These are phyloP conservation scores for Eimeria acervulina DNA, from an alignment of 169 alveolate species.

Conservation along the genomic window DNA sequence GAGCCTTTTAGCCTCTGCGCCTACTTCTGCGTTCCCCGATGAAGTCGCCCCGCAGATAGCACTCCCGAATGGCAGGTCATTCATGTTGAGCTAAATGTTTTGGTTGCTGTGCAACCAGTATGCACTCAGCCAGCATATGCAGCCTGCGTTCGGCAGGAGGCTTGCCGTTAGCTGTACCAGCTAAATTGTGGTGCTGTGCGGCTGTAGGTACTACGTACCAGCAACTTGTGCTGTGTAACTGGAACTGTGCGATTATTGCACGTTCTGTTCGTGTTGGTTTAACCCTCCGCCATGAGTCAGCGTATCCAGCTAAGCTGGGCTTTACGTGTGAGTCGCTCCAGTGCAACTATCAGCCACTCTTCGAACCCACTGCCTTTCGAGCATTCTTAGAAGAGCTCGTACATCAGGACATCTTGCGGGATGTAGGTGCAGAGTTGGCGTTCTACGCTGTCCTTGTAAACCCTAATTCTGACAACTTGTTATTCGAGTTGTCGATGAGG, in stretches of 20 bases:
- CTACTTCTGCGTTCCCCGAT: not conserved
- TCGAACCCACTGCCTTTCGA: slow-evolving; percentile 23
- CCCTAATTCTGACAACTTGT: slow-evolving; percentile 10
- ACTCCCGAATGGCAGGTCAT: not conserved
- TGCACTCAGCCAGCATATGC: not conserved
- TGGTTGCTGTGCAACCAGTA: not conserved
- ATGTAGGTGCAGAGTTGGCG: slow-evolving; percentile 23
- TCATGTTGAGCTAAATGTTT: not conserved
- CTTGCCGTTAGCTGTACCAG: not conserved
- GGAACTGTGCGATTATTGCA: slow-evolving; percentile 19
- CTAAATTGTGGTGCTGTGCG: not conserved
- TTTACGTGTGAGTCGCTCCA: slow-evolving; percentile 58
- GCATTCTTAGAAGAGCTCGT: not conserved
- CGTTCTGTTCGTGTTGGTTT: slow-evolving; percentile 39
- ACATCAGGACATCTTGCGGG: slow-evolving; percentile 8
- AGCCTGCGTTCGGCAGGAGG: not conserved
- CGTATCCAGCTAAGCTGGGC: slow-evolving; percentile 21
- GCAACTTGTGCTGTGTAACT: slow-evolving; percentile 51
- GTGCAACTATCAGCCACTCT: slow-evolving; percentile 48
- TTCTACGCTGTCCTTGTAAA: not conserved
- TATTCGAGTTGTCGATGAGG: not conserved
- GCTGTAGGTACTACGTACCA: slow-evolving; percentile 11
- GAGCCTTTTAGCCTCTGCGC: slow-evolving; percentile 14
- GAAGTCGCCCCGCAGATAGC: not conserved
- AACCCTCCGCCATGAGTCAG: not conserved